Base-by-base conservation (phyloP, 1,139 yeast species). In the Casaregolazyma lundiana region DNA sequence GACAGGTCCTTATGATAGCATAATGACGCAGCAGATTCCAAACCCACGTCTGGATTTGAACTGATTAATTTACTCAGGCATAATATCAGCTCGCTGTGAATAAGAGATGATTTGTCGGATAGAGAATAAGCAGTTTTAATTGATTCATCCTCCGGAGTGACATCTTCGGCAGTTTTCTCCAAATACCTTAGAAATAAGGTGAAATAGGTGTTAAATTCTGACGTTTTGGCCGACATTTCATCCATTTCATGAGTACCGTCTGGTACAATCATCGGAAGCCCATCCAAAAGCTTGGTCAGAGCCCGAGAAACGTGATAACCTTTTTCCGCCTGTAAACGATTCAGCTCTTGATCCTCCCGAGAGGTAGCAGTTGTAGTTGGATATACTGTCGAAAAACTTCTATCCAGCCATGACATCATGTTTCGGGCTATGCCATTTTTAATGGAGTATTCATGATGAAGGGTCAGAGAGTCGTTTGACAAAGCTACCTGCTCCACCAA, bases 1-100 rank as follows among this genome's bases (percentile, higher is more conserved):
- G 79, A 76, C 17, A 68, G 65, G 58, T 84, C 84, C 35, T 76
- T 77, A 56, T 87, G 88, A 57, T 80, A 84, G 0, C 95, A 95
- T 59, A 87, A 71, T 0, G 94, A 89, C 13, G 88, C 66, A 1
- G 90, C 89, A 63, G 80, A 79, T 46, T 80, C 81, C 60, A 87
- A 71, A 7, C 96, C 95, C 43, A 85, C 80, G 52, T 84, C 89
- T 2, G 84, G 80, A 59, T 88, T 89, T 8, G 85, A 76, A 55
- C 77, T 81, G 43, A 88, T 69, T 37, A 88, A 64, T 54, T 84
- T 84, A 1, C 90, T 80, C 41, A 87, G 71, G 35, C 87, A 78
- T 34, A 72, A 70, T 46, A 86, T 77, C n/a, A 84, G 80, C 60
- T 83, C 79, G 20, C 82, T 86, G 21, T 80, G 76, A 35, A 45